Percentiles rank a stretch among this genome's conserved stretches.
Evolutionary conservation across 164 flowering plant species (phyloP).

Genomic region (Macadamia integrifolia): DNA sequence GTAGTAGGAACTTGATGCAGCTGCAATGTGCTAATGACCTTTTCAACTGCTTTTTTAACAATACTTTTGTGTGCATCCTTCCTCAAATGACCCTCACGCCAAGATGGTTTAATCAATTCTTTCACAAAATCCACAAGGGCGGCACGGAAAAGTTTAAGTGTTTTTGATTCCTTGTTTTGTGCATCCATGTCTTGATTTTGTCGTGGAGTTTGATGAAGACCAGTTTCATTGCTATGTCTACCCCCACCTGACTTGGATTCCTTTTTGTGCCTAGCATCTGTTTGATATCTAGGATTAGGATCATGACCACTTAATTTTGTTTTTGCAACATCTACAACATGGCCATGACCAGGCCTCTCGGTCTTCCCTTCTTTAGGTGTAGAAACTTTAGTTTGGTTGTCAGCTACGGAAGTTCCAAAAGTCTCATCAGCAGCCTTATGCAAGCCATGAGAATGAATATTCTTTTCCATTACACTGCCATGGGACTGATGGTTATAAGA

Average conservation of each 20-base stretch:
- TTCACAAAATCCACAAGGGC: constrained; percentile 71
- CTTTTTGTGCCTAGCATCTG: constrained; percentile 23
- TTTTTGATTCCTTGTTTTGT: constrained; percentile 41
- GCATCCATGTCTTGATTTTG: constrained; percentile 11
- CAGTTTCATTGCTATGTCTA: constrained; percentile 21
- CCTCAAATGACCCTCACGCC: constrained; percentile 74
- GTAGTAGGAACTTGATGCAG: constrained; percentile 58
- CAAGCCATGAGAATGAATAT: constrained; percentile 14
- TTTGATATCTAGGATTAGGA: constrained; percentile 19
- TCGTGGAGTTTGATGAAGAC: constrained; percentile 10
- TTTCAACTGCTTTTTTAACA: constrained; percentile 82
- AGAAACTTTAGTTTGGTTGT: constrained; percentile 15
- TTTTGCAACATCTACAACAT: constrained; percentile 23
- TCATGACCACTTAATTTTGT: constrained; percentile 7
- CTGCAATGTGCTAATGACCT: constrained; percentile 62
- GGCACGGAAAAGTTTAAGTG: constrained; percentile 48
- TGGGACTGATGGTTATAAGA: constrained; percentile 16
- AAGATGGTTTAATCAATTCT: constrained; percentile 72
- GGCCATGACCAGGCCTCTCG: constrained; percentile 9
- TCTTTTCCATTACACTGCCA: constrained; percentile 19
- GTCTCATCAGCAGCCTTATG: constrained; percentile 20
- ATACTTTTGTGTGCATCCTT: constrained; percentile 79
- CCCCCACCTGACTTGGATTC: constrained; percentile 15
- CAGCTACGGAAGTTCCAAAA: constrained; percentile 26
- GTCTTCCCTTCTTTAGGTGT: constrained; percentile 22